These are phyloP conservation scores for Ustilago curta DNA, from an alignment of 1,284 basidiomycete genomes.

Conservation along the genomic window DNA sequence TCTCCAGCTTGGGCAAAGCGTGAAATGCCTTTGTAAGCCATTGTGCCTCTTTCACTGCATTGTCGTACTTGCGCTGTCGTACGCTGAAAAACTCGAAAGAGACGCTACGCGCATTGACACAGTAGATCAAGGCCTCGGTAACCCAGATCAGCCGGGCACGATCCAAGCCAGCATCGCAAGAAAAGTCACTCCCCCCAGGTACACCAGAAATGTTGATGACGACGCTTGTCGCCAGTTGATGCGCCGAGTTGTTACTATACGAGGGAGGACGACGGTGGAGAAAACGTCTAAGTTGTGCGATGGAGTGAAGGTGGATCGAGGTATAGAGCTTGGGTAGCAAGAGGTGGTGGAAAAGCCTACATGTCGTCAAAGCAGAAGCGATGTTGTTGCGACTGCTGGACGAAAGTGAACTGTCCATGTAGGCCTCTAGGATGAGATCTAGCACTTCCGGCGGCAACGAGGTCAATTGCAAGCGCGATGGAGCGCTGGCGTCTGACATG, in stretches of 20 bases:
- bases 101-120: slow-evolving; percentile 6
- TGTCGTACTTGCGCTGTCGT: slow-evolving; percentile 22
- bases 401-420: slow-evolving; percentile 11
- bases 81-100: slow-evolving; percentile 45
- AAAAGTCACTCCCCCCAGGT: slow-evolving; percentile 23
- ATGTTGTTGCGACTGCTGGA: slow-evolving; percentile 4
- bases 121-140: neutral
- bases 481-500: neutral
- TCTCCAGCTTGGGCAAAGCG: slow-evolving; percentile 1
- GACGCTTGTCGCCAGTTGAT: slow-evolving; percentile 14
- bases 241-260: slow-evolving; percentile 13
- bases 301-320: slow-evolving; percentile 19
- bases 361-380: slow-evolving; percentile 17
- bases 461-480: slow-evolving; percentile 3
- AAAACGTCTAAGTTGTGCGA: slow-evolving; percentile 26
- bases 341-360: slow-evolving; percentile 21
- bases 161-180: no score
- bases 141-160: neutral
- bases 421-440: slow-evolving; percentile 25
- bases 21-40: slow-evolving; percentile 15
- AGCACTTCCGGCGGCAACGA: slow-evolving; percentile 31
- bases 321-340: slow-evolving; percentile 39
- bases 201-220: slow-evolving; percentile 44
- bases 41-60: slow-evolving; percentile 11
- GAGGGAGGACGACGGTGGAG: slow-evolving; percentile 9